phyloP scores from a whole-genome alignment of 176 grass and related monocot genomes.

The Avena atlantica region DNA sequence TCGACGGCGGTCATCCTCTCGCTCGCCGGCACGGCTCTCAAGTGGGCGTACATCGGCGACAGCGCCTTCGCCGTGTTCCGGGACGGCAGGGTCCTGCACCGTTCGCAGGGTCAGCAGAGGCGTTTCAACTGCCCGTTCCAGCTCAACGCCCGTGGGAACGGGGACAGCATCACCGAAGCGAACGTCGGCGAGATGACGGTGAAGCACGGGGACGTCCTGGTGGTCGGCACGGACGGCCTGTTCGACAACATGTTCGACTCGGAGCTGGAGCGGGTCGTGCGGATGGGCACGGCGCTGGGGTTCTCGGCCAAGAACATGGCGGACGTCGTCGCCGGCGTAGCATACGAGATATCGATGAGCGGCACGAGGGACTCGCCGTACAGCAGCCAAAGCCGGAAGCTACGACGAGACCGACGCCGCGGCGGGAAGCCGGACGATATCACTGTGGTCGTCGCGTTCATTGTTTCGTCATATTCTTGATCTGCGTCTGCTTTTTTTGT shows the following conservation, averaged over 20 bases:
- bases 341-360: not conserved
- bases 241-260: constrained; percentile 51
- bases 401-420: not conserved
- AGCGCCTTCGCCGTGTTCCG: constrained; percentile 32
- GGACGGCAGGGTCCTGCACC: not conserved
- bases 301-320: constrained; percentile 34
- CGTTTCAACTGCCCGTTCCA: constrained; percentile 36
- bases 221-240: constrained; percentile 38
- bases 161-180: not conserved
- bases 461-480: constrained; percentile 5
- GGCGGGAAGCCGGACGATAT: constrained; percentile 43
- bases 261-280: constrained; percentile 8
- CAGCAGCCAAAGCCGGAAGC: not conserved
- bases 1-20: constrained; percentile 39
- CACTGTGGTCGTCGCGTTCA: constrained; percentile 41
- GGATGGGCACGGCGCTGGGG: not conserved
- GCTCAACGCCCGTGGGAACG: not conserved
- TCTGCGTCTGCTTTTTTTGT: too few relatives aligned
- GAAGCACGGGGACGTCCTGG: constrained; percentile 36
- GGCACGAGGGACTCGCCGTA: not conserved
- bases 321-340: not conserved
- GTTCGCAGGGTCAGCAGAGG: constrained; percentile 6
- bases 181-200: not conserved
- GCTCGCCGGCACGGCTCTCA: constrained; percentile 9
- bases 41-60: constrained; percentile 40